Evolutionary conservation across 2,329 filamentous ascomycete species (phyloP), one percentile per base, ranked within the genome.

Genomic region (Raffaelea deltoideospora): DNA sequence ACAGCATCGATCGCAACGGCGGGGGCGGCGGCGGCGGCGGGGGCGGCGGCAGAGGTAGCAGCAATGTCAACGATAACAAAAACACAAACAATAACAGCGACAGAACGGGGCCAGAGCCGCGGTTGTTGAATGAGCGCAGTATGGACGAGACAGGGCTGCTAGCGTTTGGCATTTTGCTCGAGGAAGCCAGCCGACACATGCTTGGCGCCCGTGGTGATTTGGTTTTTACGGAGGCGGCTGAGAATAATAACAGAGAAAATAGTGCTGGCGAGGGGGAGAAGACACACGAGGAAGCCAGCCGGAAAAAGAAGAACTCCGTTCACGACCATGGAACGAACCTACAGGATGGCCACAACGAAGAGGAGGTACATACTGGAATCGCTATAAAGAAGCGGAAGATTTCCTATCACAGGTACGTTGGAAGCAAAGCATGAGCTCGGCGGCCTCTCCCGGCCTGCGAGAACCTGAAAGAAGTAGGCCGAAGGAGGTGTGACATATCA

Each of bases 61-160:
- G n/a, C n/a, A n/a, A 28, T n/a, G 6, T 5, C 5, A n/a, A 20
- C 15, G 21, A 32, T 14, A 19, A 11, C 17, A 18, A 18, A 19
- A 13, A 20, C 30, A 14, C 10, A 13, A 17, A 20, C 17, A 14
- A 21, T 14, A 15, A 19, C 23, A 21, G 19, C 14, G 21, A 31
- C 18, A 13, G n/a, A n/a, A n/a, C n/a, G n/a, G n/a, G n/a, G n/a
- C n/a, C n/a, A n/a, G 46, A 43, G 23, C 39, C 44, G 8, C 45
- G 50, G 22, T 53, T 52, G 36, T 47, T 67, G 27, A 63, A 71
- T 41, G 65, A 71, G 50, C 53, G 65, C 44, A 81, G 73, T 53
- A 72, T 88, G 69, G 79, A 88, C 50, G 82, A 84, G 58, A 84
- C 79, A 13, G 81, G 81, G 4, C 61, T 88, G 40, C 58, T 88